Evolutionary conservation across 345 rosid species (phyloP), one percentile per base, ranked within the genome.

Genomic region (Gossypium herbaceum): DNA sequence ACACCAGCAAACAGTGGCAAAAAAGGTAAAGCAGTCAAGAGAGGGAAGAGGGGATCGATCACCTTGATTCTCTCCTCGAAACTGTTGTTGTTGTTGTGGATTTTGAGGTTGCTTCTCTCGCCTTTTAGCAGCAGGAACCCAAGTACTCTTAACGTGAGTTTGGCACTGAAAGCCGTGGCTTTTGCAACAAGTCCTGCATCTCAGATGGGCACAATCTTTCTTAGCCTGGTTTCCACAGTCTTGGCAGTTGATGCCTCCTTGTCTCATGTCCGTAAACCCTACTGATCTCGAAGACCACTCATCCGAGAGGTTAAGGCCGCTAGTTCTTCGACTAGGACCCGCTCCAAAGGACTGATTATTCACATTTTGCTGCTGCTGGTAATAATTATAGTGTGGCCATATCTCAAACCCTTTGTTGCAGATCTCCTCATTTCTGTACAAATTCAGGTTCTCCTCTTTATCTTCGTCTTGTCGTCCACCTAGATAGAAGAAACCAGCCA

Each of bases 221-320:
- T 94, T 94, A 4, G 98, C 94, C 83, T 92, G 98, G 79, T 94
- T 94, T 24, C 98, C 98, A 70, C 98, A 94, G 47, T 94, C 98
- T 73, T 92, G 97, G 76, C 98, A 94, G 73, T 91, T 92, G 83
- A 91, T 89, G 51, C 97, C 93, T 80, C 91, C 94, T 34, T 78
- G 86, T 84, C 86, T 90, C 83, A 85, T 87, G 70, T 83, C 84
- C 60, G 91, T 79, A 71, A 85, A 79, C 8, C 86, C 86, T 74
- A 87, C 86, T 74, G 88, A 82, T 66, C 90, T 83, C 56, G 88
- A 68, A 8, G 86, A 78, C 17, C 86, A 89, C 44, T 88, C 93
- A 83, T 86, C 96, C 11, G 81, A 76, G 48, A 72, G 77, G 74
- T 74, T 79, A 76, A 85, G 77, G 80, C 58, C 63, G 12, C 19